Conservation (phyloP, 108 stramenopile genomes). For the Parmales sp. region DNA sequence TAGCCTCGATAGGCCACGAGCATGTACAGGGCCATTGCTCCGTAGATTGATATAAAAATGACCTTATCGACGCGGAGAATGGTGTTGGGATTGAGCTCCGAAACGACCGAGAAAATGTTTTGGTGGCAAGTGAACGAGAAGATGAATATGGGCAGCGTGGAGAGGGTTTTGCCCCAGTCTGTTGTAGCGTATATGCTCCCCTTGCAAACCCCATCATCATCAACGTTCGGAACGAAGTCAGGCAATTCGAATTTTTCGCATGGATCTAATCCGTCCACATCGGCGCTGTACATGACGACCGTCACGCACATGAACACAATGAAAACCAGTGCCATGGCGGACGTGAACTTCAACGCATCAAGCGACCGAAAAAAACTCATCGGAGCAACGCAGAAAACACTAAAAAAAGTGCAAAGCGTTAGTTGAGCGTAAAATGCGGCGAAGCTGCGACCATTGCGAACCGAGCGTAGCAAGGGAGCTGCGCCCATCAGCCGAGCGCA, state of each 20-base stretch:
- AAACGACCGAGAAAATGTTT: conserved; percentile 58
- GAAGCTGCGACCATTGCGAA: too few species aligned
- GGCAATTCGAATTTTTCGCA: not conserved
- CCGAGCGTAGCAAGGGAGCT: too few species aligned
- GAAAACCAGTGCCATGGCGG: conserved; percentile 34
- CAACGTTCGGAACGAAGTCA: not conserved
- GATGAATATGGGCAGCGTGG: conserved; percentile 52
- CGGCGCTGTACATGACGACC: conserved; percentile 35
- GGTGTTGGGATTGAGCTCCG: conserved; percentile 43
- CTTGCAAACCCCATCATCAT: not conserved
- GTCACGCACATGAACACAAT: conserved; percentile 32
- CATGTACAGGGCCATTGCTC: conserved; percentile 38
- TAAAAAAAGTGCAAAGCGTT: too few species aligned
- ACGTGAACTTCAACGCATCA: conserved; percentile 36
- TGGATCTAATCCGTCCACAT: not conserved
- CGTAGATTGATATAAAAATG: conserved; percentile 34
- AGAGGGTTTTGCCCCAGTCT: conserved; percentile 16
- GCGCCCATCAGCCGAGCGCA: too few species aligned
- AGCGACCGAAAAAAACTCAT: conserved; percentile 31
- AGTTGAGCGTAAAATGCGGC: too few species aligned
- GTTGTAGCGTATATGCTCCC: too few species aligned
- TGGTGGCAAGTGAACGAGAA: conserved; percentile 68
- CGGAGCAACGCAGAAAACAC: conserved; percentile 29
- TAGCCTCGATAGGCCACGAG: conserved; percentile 50
- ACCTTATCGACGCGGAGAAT: conserved; percentile 37